phyloP scores from a whole-genome alignment of 1,284 basidiomycete species.

The Tylopilus orsonianus region DNA sequence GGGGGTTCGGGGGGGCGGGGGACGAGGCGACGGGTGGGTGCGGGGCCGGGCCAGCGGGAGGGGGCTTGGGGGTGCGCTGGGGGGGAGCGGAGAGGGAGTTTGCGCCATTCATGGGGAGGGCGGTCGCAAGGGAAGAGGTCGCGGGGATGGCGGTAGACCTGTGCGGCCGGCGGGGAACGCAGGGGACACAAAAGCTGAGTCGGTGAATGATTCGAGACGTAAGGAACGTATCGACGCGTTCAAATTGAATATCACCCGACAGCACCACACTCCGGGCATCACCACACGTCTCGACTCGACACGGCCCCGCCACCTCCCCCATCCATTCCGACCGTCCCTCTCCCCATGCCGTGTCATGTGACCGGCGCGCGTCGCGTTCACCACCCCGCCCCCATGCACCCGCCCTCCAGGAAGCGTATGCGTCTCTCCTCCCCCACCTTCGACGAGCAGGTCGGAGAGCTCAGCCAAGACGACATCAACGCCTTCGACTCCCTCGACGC shows the following conservation, averaged over 20 bases:
- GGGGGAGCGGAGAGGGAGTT: conserved; percentile 8
- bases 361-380: conserved; percentile 7
- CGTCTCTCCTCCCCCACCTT: conserved; percentile 70
- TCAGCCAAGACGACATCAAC: conserved; percentile 55
- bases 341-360: background rate
- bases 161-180: conserved; percentile 27
- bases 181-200: conserved; percentile 28
- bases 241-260: background rate
- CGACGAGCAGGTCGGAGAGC: conserved; percentile 52
- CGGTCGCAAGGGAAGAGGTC: background rate
- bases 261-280: no score
- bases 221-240: background rate
- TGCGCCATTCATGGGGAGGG: conserved; percentile 34
- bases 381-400: conserved; percentile 16
- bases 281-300: background rate
- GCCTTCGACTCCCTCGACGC: conserved; percentile 57
- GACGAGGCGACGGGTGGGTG: conserved; percentile 49
- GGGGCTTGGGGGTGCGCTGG: conserved; percentile 36
- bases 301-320: background rate
- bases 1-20: conserved; percentile 42
- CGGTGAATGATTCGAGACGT: conserved; percentile 25
- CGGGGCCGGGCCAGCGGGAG: conserved; percentile 59
- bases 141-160: conserved; percentile 16
- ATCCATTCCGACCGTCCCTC: no score
- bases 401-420: conserved; percentile 52